Evolutionary conservation across 345 rosid genomes (phyloP), one percentile per base, ranked within the genome.

Genomic region (Eucalyptus sp.): DNA sequence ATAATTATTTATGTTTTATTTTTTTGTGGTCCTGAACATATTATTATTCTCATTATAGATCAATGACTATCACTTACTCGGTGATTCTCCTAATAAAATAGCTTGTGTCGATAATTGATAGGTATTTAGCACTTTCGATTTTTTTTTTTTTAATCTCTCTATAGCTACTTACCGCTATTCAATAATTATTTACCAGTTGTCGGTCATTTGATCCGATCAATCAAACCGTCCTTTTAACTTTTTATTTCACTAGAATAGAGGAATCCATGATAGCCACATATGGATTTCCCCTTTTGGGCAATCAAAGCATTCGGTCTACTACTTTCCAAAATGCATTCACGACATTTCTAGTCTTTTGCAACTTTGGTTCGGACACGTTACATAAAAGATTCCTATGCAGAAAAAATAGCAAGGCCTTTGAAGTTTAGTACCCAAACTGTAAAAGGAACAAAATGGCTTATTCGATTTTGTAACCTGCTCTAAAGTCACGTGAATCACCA

Each of bases 211-310:
- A 60, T 60, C 4, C 0, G 5, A 62, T 13, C 17, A 29, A 4
- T 12, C 17, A 27, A 62, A 3, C 0, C 1, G 1, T 62, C 68
- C 68, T 10, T 60, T 10, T 62, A 29, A 29, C 6, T 0, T 13
- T 62, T 62, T 62, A 29, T 12, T 62, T 2, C 33, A 27, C 16
- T 62, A 3, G 8, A 10, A n/a, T 7, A 64, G 41, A 64, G 10
- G 76, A n/a, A 64, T 64, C 20, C 41, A n/a, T 0, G 10, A 64
- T 0, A 0, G 1, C 5, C 3, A 27, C 31, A 13, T n/a, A 62
- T 62, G 71, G 37, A 62, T 62, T 29, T 29, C 10, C 2, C 17
- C 1, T 11, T 60, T 11, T 60, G 33, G 33, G 18, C 71, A 62
- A 29, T 13, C 13, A 12, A 14, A 6, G 10, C 33, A 62, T 29